Evolutionary conservation across 345 rosid genomes (phyloP).

Genomic region (Brassica incana): DNA sequence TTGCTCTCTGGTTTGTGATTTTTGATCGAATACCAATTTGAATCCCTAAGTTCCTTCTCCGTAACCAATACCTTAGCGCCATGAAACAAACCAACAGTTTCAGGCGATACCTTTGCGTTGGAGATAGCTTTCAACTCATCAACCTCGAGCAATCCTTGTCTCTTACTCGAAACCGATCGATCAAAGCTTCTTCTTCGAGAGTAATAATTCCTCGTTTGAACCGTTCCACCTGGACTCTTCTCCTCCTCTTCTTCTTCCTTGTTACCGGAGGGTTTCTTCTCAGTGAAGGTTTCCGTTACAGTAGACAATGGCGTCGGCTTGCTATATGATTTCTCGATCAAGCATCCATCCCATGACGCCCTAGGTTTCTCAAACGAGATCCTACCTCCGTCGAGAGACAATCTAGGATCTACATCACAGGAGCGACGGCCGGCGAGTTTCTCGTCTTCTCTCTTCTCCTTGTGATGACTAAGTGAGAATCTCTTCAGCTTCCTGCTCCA

Average conservation of each 20-base stretch:
- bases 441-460: constrained; percentile 41
- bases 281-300: constrained; percentile 44
- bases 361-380: constrained; percentile 71
- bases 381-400: constrained; percentile 59
- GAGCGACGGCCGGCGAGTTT: constrained; percentile 54
- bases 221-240: constrained; percentile 70
- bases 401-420: constrained; percentile 66
- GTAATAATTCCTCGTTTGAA: constrained; percentile 77
- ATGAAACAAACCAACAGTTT: constrained; percentile 57
- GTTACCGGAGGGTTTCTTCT: constrained; percentile 33
- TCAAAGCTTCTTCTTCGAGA: constrained; percentile 77
- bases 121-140: constrained; percentile 66
- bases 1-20: constrained; percentile 40
- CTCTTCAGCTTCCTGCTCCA: constrained; percentile 60
- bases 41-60: constrained; percentile 56
- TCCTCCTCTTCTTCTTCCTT: constrained; percentile 12
- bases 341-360: constrained; percentile 78
- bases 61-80: constrained; percentile 63
- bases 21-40: constrained; percentile 56
- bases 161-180: constrained; percentile 55
- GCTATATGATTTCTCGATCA: constrained; percentile 58
- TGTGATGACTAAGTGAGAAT: constrained; percentile 56
- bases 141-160: constrained; percentile 54
- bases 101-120: constrained; percentile 69
- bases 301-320: constrained; percentile 50